phyloP scores from a whole-genome alignment of 1,284 basidiomycete species.

The Ceratobasidium sp. region DNA sequence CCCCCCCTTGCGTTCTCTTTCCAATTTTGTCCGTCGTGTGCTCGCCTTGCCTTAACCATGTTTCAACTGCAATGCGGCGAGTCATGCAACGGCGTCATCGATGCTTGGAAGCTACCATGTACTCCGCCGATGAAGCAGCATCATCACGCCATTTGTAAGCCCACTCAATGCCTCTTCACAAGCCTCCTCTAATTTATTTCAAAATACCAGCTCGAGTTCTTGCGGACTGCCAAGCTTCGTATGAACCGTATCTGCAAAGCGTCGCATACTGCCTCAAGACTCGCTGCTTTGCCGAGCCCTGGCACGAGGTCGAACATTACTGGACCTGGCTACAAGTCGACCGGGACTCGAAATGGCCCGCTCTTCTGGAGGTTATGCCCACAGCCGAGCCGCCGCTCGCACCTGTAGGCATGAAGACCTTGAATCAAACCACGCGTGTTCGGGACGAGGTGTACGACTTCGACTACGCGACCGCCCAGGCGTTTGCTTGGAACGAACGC shows the following conservation, averaged over 20 bases:
- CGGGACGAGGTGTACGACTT: slow-evolving; percentile 23
- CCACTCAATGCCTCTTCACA: no score
- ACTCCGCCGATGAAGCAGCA: slow-evolving; percentile 19
- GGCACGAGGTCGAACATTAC: slow-evolving; percentile 27
- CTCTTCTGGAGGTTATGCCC: slow-evolving; percentile 20
- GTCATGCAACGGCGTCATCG: slow-evolving; percentile 37
- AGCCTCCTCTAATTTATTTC: background rate
- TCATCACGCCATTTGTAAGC: slow-evolving; percentile 6
- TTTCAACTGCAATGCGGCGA: slow-evolving; percentile 42
- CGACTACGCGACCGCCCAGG: slow-evolving; percentile 23
- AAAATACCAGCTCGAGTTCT: background rate
- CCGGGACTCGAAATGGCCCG: slow-evolving; percentile 24
- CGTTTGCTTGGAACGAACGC: slow-evolving; percentile 30
- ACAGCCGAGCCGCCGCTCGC: slow-evolving; percentile 32
- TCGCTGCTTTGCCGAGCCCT: slow-evolving; percentile 10
- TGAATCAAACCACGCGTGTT: slow-evolving; percentile 28
- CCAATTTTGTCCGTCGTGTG: background rate
- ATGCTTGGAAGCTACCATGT: slow-evolving; percentile 25
- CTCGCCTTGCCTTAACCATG: background rate
- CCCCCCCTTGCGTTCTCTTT: background rate
- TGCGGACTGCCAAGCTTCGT: slow-evolving; percentile 16
- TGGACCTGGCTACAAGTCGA: slow-evolving; percentile 36
- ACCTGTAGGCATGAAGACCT: slow-evolving; percentile 9
- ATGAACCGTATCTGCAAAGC: slow-evolving; percentile 17
- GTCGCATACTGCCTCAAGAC: slow-evolving; percentile 36